Base-by-base conservation (phyloP, 2,329 filamentous ascomycete species). In the Monosporascus sp. region DNA sequence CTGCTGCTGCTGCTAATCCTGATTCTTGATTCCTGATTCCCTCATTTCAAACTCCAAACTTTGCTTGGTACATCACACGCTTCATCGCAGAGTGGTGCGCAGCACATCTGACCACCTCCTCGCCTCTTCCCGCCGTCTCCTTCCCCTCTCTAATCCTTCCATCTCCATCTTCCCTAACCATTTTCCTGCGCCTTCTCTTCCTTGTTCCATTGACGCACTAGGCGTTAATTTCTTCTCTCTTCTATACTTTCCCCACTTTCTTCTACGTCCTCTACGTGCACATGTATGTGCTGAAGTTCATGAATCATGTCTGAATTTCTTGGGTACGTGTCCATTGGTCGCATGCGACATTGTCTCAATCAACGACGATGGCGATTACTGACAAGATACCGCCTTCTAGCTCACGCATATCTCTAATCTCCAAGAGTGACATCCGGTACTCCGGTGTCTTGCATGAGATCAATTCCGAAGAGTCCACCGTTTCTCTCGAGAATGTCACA, bases 341-440 rank as follows among this genome's bases (percentile, higher is more conserved):
- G 22, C 37, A 41, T 43, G n/a, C 24, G 48, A 25, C 22, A 38
- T 47, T 45, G 27, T 25, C 24, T 50, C 20, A 44, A 37, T 49
- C 25, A 37, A 27, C 43, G 27, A 48, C 24, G 24, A 39, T 51
- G 31, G 31, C 11, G 31, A 50, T 51, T 51, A 46, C 60, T 63
- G 54, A 65, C 53, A 11, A 56, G 41, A 50, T 31, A 22, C 43
- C 48, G 48, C 47, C 47, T n/a, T 60, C 64, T 73, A 92, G 90
- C 75, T 89, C 92, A 75, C 88, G 89, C 71, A 97, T 97, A 79
- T 96, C 91, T 58, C 84, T 97, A 76, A 94, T 97, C 74, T 97
- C 92, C 57, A 95, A 93, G 79, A 96, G 90, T 74, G 91, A 96
- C 76, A 96, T 97, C 75, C 89, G 92, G 74, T 97, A 97, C 77